Base-by-base conservation (phyloP, 2,329 filamentous ascomycete species). In the Aspergillus clavatus region DNA sequence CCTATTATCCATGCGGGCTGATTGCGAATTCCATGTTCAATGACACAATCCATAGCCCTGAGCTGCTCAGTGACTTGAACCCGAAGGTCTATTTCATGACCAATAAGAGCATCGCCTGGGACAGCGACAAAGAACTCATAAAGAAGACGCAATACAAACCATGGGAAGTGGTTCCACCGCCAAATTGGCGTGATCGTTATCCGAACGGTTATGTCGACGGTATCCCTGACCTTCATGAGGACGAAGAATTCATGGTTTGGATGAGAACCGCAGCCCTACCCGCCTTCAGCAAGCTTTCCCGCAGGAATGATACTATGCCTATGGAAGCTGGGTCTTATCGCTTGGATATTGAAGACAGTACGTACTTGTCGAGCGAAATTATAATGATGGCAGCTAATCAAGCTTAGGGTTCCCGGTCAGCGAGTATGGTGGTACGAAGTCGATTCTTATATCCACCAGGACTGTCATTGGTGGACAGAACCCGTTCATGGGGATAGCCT, bases 21-120 rank as follows among this genome's bases (percentile, higher is more conserved):
- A 95, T 97, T 56, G 91, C 93, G 50, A 98, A 98, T 67, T 97
- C 93, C 19, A 71, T 93, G 52, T 98, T 98, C 78, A 98, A 98
- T 67, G 93, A 98, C 65, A 89, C 86, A 4, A 93, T 94, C 62
- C 73, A 70, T 38, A 80, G 71, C 40, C 87, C 90, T 0, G 68
- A 79, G 1, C 72, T 81, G 7, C 24, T 54, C n/a, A 50, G 46
- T n/a, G 68, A 84, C 38, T 84, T 59, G 12, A 70, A 74, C 37
- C 75, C 39, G 61, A 71, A 14, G 47, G 78, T 76, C 6, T 98
- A 96, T 65, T 61, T 73, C 18, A 95, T 97, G 89, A 80, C 79
- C 7, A 82, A 83, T 39, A 77, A 78, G 18, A 83, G 83, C 39
- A 96, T 96, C 51, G 87, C 91, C 5, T 98, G 93, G 93, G 70